These are phyloP conservation scores for Trichophyton mentagrophytes DNA, from an alignment of 2,329 filamentous ascomycete genomes.

Conservation along the genomic window DNA sequence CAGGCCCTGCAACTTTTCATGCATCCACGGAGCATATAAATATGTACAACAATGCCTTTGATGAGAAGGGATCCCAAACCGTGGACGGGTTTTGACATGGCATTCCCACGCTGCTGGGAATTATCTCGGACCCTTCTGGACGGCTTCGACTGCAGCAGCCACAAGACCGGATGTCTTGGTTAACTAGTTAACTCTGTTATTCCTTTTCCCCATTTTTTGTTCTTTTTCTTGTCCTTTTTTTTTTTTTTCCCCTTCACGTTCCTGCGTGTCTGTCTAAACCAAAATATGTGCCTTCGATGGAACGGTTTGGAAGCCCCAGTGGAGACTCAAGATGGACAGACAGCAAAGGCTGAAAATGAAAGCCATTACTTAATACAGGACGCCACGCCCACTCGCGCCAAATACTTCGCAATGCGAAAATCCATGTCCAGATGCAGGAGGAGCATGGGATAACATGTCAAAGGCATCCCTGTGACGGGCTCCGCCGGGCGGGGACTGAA, in stretches of 20 bases:
- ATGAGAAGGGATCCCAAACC: background rate
- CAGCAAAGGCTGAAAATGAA: background rate
- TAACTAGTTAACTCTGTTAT: background rate
- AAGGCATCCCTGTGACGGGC: background rate
- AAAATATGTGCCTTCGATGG: background rate
- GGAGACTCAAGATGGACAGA: background rate
- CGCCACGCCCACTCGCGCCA: background rate
- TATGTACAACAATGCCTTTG: background rate
- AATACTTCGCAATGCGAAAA: background rate
- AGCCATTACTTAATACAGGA: background rate
- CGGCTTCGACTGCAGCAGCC: background rate
- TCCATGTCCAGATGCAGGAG: background rate
- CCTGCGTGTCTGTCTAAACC: background rate
- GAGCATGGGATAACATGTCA: background rate
- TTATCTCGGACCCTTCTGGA: background rate
- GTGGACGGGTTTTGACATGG: background rate
- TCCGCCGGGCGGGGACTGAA: background rate
- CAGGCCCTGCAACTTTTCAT: background rate
- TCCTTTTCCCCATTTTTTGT: background rate
- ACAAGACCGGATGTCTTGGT: background rate
- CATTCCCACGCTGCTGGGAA: background rate
- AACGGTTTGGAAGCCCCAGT: background rate
- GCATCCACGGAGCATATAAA: background rate
- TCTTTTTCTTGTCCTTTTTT: background rate
- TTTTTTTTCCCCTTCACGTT: background rate